These are phyloP conservation scores for Penicillium turbatum DNA, from an alignment of 495 filamentous ascomycete genomes.

Conservation along the genomic window DNA sequence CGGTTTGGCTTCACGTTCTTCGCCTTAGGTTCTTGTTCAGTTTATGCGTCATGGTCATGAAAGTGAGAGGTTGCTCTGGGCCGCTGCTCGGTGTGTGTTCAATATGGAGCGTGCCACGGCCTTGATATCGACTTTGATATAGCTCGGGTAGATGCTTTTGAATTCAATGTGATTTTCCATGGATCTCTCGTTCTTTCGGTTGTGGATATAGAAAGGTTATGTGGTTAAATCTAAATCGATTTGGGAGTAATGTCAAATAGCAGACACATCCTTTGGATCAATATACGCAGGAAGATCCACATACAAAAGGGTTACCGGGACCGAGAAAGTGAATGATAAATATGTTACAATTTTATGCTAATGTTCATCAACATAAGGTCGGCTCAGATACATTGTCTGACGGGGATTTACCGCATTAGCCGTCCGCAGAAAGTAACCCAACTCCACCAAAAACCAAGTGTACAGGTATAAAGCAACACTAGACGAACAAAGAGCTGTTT, in stretches of 20 bases:
- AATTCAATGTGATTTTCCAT: constrained; percentile 18
- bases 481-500: constrained; percentile 36
- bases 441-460: neutral
- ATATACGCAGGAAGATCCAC: too few species aligned
- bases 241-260: too few species aligned
- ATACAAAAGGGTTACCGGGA: too few species aligned
- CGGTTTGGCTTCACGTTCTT: neutral
- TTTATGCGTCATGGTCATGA: constrained; percentile 16
- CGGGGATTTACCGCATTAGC: too few species aligned
- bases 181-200: too few species aligned
- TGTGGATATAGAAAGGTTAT: too few species aligned
- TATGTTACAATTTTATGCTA: too few species aligned
- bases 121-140: constrained; percentile 1
- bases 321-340: too few species aligned
- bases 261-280: too few species aligned
- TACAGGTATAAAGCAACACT: constrained; percentile 18
- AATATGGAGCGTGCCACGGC: neutral
- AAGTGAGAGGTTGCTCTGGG: constrained; percentile 6
- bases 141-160: constrained; percentile 10
- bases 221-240: too few species aligned
- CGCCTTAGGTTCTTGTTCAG: neutral
- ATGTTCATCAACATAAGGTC: too few species aligned
- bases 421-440: neutral
- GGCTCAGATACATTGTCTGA: too few species aligned
- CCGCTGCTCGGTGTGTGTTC: constrained; percentile 1